Conservation (phyloP, 139 green algal species). For the Pycnococcus provasolii region DNA sequence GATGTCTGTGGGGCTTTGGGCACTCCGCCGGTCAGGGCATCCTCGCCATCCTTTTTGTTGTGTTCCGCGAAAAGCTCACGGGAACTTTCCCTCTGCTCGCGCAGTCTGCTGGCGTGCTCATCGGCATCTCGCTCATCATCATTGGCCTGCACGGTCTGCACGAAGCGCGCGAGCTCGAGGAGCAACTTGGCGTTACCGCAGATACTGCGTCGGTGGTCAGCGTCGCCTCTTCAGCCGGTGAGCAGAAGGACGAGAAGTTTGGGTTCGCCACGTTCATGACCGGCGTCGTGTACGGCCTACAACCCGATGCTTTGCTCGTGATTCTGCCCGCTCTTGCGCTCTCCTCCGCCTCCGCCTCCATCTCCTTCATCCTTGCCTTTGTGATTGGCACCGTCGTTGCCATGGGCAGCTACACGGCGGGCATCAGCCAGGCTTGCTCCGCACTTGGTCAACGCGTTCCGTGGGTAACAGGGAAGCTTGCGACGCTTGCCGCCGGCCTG, state of each 20-base stretch:
- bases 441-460: constrained; percentile 27
- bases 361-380: constrained; percentile 85
- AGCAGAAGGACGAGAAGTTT: constrained; percentile 21
- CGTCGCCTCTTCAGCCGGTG: background rate
- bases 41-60: constrained; percentile 79
- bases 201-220: background rate
- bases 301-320: constrained; percentile 92
- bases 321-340: constrained; percentile 89
- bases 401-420: constrained; percentile 87
- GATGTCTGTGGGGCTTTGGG: constrained; percentile 92
- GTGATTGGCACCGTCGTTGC: constrained; percentile 83
- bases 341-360: constrained; percentile 70
- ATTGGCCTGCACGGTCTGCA: constrained; percentile 82
- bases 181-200: constrained; percentile 1
- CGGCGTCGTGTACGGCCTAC: constrained; percentile 90
- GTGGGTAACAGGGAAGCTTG: constrained; percentile 14
- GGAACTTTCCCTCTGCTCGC: background rate
- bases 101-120: constrained; percentile 24
- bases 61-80: constrained; percentile 53
- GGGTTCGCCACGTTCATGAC: constrained; percentile 60
- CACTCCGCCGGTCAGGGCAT: constrained; percentile 93
- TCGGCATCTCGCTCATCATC: constrained; percentile 79
- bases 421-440: constrained; percentile 30
- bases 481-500: too few species aligned
- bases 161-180: constrained; percentile 45